phyloP scores from a whole-genome alignment of 495 filamentous ascomycete genomes.

The Annulohypoxylon nitens region DNA sequence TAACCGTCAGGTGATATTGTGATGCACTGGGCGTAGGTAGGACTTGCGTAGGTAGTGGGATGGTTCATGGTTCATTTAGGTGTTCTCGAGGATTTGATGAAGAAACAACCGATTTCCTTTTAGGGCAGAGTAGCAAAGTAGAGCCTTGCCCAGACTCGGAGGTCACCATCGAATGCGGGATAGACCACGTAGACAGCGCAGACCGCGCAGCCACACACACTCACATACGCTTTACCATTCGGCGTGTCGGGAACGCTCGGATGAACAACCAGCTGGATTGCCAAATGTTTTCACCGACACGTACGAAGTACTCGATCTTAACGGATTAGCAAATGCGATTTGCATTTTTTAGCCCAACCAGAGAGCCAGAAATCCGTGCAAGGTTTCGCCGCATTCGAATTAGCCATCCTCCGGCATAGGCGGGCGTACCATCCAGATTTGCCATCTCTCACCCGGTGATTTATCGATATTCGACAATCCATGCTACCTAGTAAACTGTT shows the following conservation, averaged over 20 bases:
- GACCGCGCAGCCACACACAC: constrained; percentile 14
- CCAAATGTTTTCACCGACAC: constrained; percentile 47
- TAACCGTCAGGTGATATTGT: constrained; percentile 42
- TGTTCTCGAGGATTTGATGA: constrained; percentile 20
- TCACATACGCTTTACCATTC: constrained; percentile 25
- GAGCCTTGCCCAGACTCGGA: constrained; percentile 34
- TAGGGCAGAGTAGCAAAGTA: constrained; percentile 10
- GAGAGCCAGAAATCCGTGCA: constrained; percentile 33
- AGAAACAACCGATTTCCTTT: constrained; percentile 19
- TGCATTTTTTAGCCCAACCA: constrained; percentile 38
- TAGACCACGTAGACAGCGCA: constrained; percentile 22
- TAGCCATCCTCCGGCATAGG: constrained; percentile 39
- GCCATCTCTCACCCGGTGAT: constrained; percentile 39
- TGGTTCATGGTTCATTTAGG: constrained; percentile 23
- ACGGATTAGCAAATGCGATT: constrained; percentile 38
- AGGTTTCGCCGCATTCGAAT: constrained; percentile 45
- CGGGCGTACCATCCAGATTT: constrained; percentile 41
- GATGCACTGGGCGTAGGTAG: constrained; percentile 10
- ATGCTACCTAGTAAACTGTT: constrained; percentile 25
- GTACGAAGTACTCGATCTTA: constrained; percentile 30
- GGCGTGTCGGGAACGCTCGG: constrained; percentile 41
- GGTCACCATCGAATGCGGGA: constrained; percentile 31
- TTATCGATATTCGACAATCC: constrained; percentile 41
- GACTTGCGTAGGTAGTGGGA: not conserved
- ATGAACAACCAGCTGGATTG: constrained; percentile 39